A percentile compares a stretch with the other conserved stretches of the same genome.
Conservation (phyloP, 345 rosid genomes). For the Tarenaya hassleriana region DNA sequence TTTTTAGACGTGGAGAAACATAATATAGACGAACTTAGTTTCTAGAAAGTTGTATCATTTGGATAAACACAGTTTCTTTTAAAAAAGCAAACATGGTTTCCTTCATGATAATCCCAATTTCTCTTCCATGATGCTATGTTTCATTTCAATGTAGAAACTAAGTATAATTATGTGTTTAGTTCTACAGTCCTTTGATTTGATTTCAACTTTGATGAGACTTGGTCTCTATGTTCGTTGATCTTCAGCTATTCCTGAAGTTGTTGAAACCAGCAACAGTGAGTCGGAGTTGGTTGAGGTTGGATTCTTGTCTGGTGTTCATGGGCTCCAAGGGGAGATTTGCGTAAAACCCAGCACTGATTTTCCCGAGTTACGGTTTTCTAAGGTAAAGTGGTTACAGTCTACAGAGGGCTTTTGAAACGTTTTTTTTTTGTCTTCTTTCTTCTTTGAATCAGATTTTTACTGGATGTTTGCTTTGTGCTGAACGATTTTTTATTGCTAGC, state of each 20-base stretch:
- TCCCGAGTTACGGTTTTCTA: conserved; percentile 70
- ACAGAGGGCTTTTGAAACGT: neutral
- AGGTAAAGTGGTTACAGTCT: conserved; percentile 36
- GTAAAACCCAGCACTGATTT: conserved; percentile 76
- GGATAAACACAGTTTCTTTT: too few relatives aligned
- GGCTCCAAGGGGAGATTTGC: conserved; percentile 73
- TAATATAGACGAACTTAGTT: neutral
- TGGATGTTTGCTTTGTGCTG: neutral
- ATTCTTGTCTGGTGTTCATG: conserved; percentile 65
- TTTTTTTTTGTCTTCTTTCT: neutral
- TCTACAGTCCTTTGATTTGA: neutral
- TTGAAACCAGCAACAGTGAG: conserved; percentile 35
- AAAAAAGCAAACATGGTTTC: too few relatives aligned
- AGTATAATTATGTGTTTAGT: conserved; percentile 5
- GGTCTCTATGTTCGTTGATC: conserved; percentile 8
- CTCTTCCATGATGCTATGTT: too few relatives aligned
- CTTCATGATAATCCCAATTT: too few relatives aligned
- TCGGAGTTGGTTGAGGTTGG: conserved; percentile 67
- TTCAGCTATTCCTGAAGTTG: conserved; percentile 45
- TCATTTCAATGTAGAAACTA: too few relatives aligned
- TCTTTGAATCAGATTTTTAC: neutral
- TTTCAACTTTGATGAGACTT: neutral
- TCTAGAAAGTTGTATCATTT: neutral
- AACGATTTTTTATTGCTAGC: conserved; percentile 33
- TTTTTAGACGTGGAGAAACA: neutral